Evolutionary conservation across 768 basidiomycete genomes (phyloP).

Genomic region (Paxillus ammoniavirescens): DNA sequence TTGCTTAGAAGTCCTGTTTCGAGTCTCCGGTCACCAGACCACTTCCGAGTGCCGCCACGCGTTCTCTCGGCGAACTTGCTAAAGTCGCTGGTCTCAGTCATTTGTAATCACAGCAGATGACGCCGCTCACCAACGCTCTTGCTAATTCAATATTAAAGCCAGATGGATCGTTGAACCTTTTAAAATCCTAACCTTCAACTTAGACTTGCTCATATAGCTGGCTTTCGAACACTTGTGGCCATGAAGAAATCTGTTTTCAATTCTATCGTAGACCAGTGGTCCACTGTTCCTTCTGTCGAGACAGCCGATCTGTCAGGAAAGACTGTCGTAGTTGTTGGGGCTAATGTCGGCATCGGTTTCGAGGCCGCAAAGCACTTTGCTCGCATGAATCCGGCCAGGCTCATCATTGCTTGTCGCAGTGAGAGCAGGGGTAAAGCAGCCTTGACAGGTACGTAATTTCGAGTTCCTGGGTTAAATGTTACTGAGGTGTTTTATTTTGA

Average conservation of each 20-base stretch:
- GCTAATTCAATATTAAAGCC: not conserved
- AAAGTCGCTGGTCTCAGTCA: too few species aligned
- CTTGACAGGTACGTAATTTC: slow-evolving; percentile 15
- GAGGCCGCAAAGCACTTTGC: slow-evolving; percentile 32
- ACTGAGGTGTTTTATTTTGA: not conserved
- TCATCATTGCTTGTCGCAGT: slow-evolving; percentile 30
- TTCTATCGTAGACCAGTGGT: slow-evolving; percentile 17
- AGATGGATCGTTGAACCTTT: too few species aligned
- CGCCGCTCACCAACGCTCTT: too few species aligned
- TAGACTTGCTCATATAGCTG: too few species aligned
- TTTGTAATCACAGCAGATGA: too few species aligned
- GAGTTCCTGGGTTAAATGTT: fast-evolving
- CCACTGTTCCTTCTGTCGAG: slow-evolving; percentile 15
- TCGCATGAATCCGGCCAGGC: slow-evolving; percentile 26
- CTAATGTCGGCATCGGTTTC: slow-evolving; percentile 33
- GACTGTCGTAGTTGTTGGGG: slow-evolving; percentile 31
- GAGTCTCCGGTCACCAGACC: too few species aligned
- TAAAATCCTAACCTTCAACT: too few species aligned
- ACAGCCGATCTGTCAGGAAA: slow-evolving; percentile 26
- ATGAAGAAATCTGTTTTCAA: slow-evolving; percentile 10
- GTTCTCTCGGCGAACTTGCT: too few species aligned
- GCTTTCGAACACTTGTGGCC: too few species aligned
- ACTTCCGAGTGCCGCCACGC: too few species aligned
- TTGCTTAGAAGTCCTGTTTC: too few species aligned
- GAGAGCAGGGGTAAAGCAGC: slow-evolving; percentile 22